Base-by-base conservation (phyloP, 2,329 filamentous ascomycete genomes). In the Helotiales sp. region DNA sequence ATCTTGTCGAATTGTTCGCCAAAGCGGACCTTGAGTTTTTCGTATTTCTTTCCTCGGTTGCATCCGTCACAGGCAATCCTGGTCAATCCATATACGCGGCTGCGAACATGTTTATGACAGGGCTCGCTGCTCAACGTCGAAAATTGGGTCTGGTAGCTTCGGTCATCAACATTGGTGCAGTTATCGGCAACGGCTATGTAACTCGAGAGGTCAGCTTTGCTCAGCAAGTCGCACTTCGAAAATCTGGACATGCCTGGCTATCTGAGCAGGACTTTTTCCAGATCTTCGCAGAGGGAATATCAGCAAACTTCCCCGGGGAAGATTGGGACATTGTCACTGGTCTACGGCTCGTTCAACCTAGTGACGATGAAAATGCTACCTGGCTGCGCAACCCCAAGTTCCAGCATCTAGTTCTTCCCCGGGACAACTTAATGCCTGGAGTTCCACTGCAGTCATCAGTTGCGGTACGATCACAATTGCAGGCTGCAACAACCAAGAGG, bases 121-220 rank as follows among this genome's bases (percentile, higher is more conserved):
- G 71, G 4, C 72, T 79, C 25, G 72, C 70, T 3, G 70, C 73
- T 22, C 70, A 77, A 59, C 73, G 79, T 2, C 69, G 71, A 0
- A 66, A 66, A 1, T 68, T 68, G 24, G 77, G 78, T 1, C 67
- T 79, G 2, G 71, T 76, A 2, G 79, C 77, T 24, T 73, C 78
- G 0, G 76, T 76, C 0, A 72, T 87, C 1, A 77, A 85, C 63
- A 71, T 86, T 13, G 81, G 81, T 0, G 75, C 76, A 1, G 75
- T 86, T 8, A 68, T 70, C 2, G 76, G 72, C 5, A 66, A 74
- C 3, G 77, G 78, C 1, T 74, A 71, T 52, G 63, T 78, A 3
- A 55, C 57, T 8, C 33, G 54, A 58, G 58, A 68, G 42, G 50
- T 69, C 27, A 77, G 73, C 72, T 47, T 56, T 15, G 75, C 13